These are phyloP conservation scores for Leccinum fuscescens DNA, from an alignment of 1,284 basidiomycete genomes.

Conservation along the genomic window DNA sequence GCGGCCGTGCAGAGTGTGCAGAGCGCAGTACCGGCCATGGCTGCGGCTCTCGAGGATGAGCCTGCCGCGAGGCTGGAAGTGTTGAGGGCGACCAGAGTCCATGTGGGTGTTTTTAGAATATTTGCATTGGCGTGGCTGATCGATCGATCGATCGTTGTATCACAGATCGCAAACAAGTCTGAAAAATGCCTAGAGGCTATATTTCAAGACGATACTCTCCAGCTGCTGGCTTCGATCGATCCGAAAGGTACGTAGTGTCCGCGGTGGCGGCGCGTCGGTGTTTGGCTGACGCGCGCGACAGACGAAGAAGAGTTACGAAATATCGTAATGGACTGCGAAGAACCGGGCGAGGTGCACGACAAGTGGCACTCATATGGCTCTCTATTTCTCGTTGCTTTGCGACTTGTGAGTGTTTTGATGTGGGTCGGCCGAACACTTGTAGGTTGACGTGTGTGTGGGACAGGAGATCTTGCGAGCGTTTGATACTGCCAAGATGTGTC, in stretches of 20 bases:
- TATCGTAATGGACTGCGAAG: slow-evolving; percentile 24
- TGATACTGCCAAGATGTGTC: slow-evolving; percentile 17
- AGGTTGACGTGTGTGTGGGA: neutral
- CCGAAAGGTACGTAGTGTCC: slow-evolving; percentile 18
- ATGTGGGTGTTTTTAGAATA: slow-evolving; percentile 11
- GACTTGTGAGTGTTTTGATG: slow-evolving; percentile 19
- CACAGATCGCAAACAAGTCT: slow-evolving; percentile 19
- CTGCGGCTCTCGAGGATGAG: slow-evolving; percentile 14
- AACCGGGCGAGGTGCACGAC: slow-evolving; percentile 7
- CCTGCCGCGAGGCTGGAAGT: slow-evolving; percentile 11
- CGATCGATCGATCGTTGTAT: neutral
- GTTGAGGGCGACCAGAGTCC: slow-evolving; percentile 20
- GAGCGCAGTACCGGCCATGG: neutral
- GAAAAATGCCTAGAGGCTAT: slow-evolving; percentile 1
- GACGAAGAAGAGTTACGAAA: slow-evolving; percentile 14
- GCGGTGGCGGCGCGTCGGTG: neutral
- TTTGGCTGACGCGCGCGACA: slow-evolving; percentile 11
- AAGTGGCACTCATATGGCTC: slow-evolving; percentile 27
- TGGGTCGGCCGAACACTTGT: neutral
- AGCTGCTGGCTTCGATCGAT: slow-evolving; percentile 21
- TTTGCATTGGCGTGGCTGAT: neutral
- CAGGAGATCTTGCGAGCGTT: slow-evolving; percentile 7
- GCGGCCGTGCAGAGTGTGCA: neutral
- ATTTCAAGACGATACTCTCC: slow-evolving; percentile 28
- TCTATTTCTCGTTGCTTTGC: slow-evolving; percentile 21